phyloP scores from a whole-genome alignment of 257 asterid species.

The Striga asiatica region DNA sequence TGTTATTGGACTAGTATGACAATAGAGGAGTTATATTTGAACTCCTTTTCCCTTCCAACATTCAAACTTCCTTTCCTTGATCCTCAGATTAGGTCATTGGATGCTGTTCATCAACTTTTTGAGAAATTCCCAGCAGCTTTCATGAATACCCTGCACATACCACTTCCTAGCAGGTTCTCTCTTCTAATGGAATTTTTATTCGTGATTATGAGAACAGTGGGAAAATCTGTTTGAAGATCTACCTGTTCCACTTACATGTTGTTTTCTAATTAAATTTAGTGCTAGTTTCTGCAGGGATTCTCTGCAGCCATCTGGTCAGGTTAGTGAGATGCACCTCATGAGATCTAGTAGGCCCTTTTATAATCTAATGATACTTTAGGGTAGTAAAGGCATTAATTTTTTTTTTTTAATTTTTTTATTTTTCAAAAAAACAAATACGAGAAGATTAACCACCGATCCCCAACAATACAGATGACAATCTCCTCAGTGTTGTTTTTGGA shows the following conservation, averaged over 20 bases:
- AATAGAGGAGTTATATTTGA: conserved; percentile 4
- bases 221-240: conserved; percentile 6
- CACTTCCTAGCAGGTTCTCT: conserved; percentile 46
- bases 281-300: conserved; percentile 54
- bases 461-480: background rate
- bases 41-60: background rate
- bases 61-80: conserved; percentile 15
- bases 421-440: background rate
- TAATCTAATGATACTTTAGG: conserved; percentile 1
- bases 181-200: conserved; percentile 9
- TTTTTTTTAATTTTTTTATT: too few relatives aligned
- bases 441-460: background rate
- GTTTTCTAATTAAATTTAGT: conserved; percentile 15
- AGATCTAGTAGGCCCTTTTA: conserved; percentile 6
- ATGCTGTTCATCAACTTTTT: conserved; percentile 85
- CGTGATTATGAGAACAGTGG: conserved; percentile 2
- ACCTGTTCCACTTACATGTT: background rate
- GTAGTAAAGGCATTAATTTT: background rate
- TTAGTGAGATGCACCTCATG: conserved; percentile 23
- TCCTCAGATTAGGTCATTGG: conserved; percentile 88
- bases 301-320: conserved; percentile 54
- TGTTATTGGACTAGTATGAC: background rate
- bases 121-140: conserved; percentile 90
- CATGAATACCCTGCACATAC: conserved; percentile 72
- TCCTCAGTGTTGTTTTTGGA: background rate